A percentile compares a stretch with the other conserved stretches of the same genome.
Conservation (phyloP, 495 filamentous ascomycete genomes). For the Thermochaetoides thermophila region DNA sequence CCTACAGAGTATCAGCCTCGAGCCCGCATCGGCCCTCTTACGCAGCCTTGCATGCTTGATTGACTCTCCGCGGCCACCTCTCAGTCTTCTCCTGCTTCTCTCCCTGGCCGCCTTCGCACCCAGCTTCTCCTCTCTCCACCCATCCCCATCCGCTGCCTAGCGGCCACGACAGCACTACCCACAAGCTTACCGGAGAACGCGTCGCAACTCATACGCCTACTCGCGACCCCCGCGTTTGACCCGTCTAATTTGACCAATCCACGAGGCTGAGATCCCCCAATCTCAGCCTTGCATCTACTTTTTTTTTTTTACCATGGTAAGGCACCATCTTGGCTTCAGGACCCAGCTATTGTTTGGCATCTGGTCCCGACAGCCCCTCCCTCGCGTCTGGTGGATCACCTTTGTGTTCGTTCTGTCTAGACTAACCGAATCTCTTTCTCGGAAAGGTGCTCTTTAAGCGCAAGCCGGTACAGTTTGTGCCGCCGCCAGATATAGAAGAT, state of each 20-base stretch:
- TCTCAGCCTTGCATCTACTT: constrained; percentile 29
- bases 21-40: no score
- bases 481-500: constrained; percentile 57
- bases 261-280: constrained; percentile 26
- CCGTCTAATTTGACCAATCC: not conserved
- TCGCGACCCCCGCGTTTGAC: constrained; percentile 6
- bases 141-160: no score
- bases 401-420: not conserved
- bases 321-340: constrained; percentile 10
- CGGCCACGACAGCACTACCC: no score
- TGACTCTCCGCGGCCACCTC: no score
- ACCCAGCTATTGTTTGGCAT: constrained; percentile 10
- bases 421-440: constrained; percentile 5
- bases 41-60: no score
- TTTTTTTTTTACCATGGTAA: no score
- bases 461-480: constrained; percentile 79
- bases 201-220: constrained; percentile 9
- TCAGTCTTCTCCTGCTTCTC: no score
- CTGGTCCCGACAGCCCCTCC: not conserved
- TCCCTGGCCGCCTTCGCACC: no score
- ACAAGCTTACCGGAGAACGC: no score
- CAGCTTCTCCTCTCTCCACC: no score
- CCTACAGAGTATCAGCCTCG: no score
- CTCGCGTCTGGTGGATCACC: no score
- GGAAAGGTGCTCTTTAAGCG: constrained; percentile 83